phyloP scores from a whole-genome alignment of 345 rosid species.

The Noccaea caerulescens region DNA sequence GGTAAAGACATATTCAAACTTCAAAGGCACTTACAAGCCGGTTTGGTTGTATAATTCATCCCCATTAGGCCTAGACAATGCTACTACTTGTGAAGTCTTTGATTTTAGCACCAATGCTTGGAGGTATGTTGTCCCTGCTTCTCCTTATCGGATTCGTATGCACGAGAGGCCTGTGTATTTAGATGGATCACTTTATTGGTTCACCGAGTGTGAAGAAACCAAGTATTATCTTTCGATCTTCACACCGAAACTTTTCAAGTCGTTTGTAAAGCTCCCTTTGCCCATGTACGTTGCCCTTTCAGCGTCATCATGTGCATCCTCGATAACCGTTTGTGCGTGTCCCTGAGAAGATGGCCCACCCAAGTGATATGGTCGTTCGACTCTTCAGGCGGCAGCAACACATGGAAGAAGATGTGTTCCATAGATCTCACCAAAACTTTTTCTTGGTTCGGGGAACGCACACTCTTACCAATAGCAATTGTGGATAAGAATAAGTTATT shows the following conservation, averaged over 20 bases:
- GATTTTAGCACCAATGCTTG: constrained; percentile 15
- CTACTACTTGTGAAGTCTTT: neutral
- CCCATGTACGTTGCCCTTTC: neutral
- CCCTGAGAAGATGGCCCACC: neutral
- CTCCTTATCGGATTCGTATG: neutral
- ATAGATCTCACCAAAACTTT: too few species aligned
- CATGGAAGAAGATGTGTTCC: neutral
- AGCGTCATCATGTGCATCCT: neutral
- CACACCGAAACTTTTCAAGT: constrained; percentile 18
- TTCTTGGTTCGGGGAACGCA: too few species aligned
- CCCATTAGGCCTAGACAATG: neutral
- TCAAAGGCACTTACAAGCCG: neutral
- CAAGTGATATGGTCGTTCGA: neutral
- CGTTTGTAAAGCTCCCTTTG: neutral
- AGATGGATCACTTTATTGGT: neutral
- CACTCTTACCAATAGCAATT: neutral
- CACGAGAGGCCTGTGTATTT: neutral
- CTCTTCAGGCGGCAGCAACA: neutral
- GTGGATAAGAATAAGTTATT: constrained; percentile 11
- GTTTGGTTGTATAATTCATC: neutral
- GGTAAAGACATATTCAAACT: constrained; percentile 4
- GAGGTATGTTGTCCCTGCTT: constrained; percentile 5
- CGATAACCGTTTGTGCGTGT: neutral
- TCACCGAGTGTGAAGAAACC: neutral
- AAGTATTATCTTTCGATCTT: constrained; percentile 1